A percentile compares a stretch with the other conserved stretches of the same genome.
phyloP scores from a whole-genome alignment of 768 basidiomycete species.

The Boletellus ananas region DNA sequence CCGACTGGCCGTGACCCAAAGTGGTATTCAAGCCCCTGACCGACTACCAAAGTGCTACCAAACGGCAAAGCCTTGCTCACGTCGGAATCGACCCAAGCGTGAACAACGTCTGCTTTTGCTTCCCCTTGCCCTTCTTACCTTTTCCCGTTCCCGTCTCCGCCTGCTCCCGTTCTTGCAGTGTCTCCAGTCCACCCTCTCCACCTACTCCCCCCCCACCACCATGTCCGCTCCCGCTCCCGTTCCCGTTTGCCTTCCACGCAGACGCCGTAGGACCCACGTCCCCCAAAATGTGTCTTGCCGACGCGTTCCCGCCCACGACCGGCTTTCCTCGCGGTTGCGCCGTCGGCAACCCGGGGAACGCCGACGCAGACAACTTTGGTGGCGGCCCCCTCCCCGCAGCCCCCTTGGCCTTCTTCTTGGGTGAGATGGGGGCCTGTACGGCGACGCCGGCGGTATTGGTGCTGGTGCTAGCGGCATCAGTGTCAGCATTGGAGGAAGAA shows the following conservation, averaged over 20 bases:
- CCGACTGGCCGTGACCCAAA: not conserved
- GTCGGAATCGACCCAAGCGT: conserved; percentile 52
- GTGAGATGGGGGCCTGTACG: not conserved
- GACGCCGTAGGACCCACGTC: conserved; percentile 25
- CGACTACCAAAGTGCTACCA: not conserved
- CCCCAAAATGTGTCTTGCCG: conserved; percentile 57
- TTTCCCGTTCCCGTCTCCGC: conserved; percentile 28
- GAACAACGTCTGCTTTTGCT: conserved; percentile 83
- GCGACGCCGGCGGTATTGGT: not conserved
- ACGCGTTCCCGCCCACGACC: conserved; percentile 57
- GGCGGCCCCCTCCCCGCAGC: conserved; percentile 12
- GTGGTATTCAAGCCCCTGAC: conserved; percentile 3
- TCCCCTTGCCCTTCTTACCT: conserved; percentile 75
- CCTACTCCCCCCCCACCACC: not conserved
- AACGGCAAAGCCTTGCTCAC: conserved; percentile 3
- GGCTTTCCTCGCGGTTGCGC: conserved; percentile 40
- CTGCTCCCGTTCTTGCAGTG: not conserved
- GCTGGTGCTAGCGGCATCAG: too few species aligned
- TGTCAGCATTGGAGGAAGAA: not conserved
- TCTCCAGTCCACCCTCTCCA: not conserved
- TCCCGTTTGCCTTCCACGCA: conserved; percentile 28
- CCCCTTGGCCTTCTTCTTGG: conserved; percentile 12
- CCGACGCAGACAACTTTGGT: conserved; percentile 46
- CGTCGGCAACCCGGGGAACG: conserved; percentile 71
- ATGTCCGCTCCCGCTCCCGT: not conserved